phyloP scores from a whole-genome alignment of 768 basidiomycete species.

The Lactarius quietus region DNA sequence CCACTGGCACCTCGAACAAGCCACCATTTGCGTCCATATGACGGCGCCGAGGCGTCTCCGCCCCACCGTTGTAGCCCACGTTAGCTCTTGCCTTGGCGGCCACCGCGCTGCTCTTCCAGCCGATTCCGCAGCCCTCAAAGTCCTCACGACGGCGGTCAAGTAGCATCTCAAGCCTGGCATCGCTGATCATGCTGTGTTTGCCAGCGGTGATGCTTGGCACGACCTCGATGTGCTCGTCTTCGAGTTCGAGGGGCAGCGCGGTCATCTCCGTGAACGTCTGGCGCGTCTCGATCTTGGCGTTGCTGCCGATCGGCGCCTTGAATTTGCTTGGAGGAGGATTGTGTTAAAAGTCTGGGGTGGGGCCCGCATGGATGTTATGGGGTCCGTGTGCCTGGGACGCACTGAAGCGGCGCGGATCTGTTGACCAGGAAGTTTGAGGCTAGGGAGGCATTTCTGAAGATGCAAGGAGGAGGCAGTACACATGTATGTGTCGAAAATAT shows the following conservation, averaged over 20 bases:
- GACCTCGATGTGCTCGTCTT: constrained; percentile 87
- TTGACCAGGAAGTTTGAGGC: too few relatives aligned
- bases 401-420: too few relatives aligned
- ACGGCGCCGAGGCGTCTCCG: background rate
- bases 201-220: constrained; percentile 70
- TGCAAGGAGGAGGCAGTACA: too few relatives aligned
- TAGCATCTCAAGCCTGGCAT: constrained; percentile 74
- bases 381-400: too few relatives aligned
- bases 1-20: constrained; percentile 66
- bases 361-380: too few relatives aligned
- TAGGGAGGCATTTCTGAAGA: too few relatives aligned
- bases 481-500: too few relatives aligned
- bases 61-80: background rate
- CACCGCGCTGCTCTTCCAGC: constrained; percentile 57
- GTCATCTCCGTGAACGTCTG: constrained; percentile 81
- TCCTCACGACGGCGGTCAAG: constrained; percentile 77
- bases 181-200: constrained; percentile 70
- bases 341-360: too few relatives aligned
- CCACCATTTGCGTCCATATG: constrained; percentile 32
- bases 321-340: constrained; percentile 60
- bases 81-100: constrained; percentile 20
- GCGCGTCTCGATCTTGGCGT: constrained; percentile 38
- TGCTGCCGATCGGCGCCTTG: constrained; percentile 61
- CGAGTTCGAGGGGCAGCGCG: constrained; percentile 67
- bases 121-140: constrained; percentile 63